A percentile compares a stretch with the other conserved stretches of the same genome.
These are phyloP conservation scores for Saraca asoca DNA, from an alignment of 331 rosid genomes.

Conservation along the genomic window DNA sequence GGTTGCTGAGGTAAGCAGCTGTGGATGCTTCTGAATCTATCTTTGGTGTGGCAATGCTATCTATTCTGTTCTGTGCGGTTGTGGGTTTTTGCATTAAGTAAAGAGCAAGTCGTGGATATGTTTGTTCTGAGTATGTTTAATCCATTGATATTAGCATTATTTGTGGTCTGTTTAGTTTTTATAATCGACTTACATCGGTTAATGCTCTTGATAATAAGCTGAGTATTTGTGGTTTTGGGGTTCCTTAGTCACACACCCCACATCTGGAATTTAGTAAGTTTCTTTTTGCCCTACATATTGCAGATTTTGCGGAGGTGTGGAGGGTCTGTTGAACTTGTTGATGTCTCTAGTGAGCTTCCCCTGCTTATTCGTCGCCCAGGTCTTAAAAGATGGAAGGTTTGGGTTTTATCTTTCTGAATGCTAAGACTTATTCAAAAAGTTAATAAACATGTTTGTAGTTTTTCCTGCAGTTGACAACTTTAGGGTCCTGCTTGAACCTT, in stretches of 20 bases:
- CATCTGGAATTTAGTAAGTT: too few relatives aligned
- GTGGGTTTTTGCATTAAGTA: not conserved
- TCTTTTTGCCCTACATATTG: constrained; percentile 13
- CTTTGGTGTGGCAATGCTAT: constrained; percentile 1
- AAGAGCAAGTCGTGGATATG: constrained; percentile 8
- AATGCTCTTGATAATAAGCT: not conserved
- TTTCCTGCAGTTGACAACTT: constrained; percentile 8
- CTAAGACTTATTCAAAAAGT: not conserved
- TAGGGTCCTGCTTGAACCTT: not conserved
- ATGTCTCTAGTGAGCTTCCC: constrained; percentile 83
- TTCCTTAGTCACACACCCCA: too few relatives aligned
- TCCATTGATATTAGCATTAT: not conserved
- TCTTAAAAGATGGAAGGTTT: constrained; percentile 86
- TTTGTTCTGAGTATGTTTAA: constrained; percentile 11
- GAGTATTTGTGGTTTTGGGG: too few relatives aligned
- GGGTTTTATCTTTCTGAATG: constrained; percentile 26
- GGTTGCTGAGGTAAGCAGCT: constrained; percentile 76
- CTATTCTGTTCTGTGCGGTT: constrained; percentile 6
- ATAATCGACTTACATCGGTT: not conserved
- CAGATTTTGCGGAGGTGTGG: constrained; percentile 83
- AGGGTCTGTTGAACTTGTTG: constrained; percentile 77
- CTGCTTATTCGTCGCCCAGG: constrained; percentile 83
- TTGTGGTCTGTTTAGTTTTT: constrained; percentile 16
- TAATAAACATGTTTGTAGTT: not conserved
- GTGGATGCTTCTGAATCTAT: constrained; percentile 26